phyloP scores from a whole-genome alignment of 176 grass and related monocot genomes.

The Typha latifolia region DNA sequence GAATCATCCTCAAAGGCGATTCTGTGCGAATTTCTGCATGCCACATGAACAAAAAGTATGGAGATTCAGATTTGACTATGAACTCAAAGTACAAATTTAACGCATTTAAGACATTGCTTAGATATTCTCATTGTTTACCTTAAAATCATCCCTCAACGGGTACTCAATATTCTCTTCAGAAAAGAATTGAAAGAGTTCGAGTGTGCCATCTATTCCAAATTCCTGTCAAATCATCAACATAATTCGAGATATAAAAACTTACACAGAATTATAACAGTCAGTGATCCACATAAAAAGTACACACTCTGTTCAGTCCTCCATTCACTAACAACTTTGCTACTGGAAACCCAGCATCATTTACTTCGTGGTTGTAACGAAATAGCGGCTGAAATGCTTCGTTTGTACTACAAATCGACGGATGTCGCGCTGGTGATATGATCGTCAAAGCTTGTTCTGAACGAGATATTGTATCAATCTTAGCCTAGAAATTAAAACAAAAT shows the following conservation, averaged over 20 bases:
- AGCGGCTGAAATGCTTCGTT: slow-evolving; percentile 48
- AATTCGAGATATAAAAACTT: too few species aligned
- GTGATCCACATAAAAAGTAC: slow-evolving; percentile 7
- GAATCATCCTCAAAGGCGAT: neutral
- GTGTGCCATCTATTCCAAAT: slow-evolving; percentile 58
- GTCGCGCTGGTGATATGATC: slow-evolving; percentile 46
- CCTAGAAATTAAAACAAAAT: slow-evolving; percentile 26
- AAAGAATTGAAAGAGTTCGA: slow-evolving; percentile 70
- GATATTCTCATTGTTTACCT: slow-evolving; percentile 14
- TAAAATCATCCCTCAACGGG: slow-evolving; percentile 28
- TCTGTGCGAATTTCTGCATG: too few species aligned
- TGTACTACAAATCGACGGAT: slow-evolving; percentile 32
- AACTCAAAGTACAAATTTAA: too few species aligned
- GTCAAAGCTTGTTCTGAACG: slow-evolving; percentile 28
- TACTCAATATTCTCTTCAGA: slow-evolving; percentile 51
- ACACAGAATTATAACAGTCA: neutral
- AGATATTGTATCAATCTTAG: slow-evolving; percentile 48
- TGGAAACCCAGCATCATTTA: slow-evolving; percentile 12
- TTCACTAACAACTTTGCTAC: slow-evolving; percentile 50
- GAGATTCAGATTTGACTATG: too few species aligned
- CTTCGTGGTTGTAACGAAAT: slow-evolving; percentile 37
- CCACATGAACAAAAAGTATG: too few species aligned
- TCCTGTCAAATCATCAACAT: slow-evolving; percentile 37
- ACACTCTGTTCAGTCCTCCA: slow-evolving; percentile 66
- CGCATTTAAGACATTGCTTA: too few species aligned